phyloP scores from a whole-genome alignment of 176 grass and related monocot species.

The Triticum aestivum region IWGSC_CS_RefSeq_v2.1 NC_057804.1:73651523-73652022 shows the following conservation, averaged over 20 bases:
- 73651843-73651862: background rate
- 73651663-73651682: background rate
- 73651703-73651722: background rate
- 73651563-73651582: conserved; percentile 57
- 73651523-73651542: conserved; percentile 6
- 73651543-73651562: conserved; percentile 3
- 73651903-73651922: too few species aligned
- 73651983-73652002: too few species aligned
- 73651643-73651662: background rate
- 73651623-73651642: background rate
- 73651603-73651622: background rate
- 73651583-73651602: conserved; percentile 52
- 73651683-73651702: background rate
- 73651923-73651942: too few species aligned
- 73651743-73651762: background rate
- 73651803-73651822: background rate
- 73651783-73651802: background rate
- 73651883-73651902: background rate
- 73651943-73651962: too few species aligned
- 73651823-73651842: background rate
- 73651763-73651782: background rate
- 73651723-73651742: background rate
- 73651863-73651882: background rate
- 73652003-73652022: too few species aligned
- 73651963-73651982: too few species aligned